phyloP scores from a whole-genome alignment of 2,329 filamentous ascomycete species.

The Fusarium bactridioides region DNA sequence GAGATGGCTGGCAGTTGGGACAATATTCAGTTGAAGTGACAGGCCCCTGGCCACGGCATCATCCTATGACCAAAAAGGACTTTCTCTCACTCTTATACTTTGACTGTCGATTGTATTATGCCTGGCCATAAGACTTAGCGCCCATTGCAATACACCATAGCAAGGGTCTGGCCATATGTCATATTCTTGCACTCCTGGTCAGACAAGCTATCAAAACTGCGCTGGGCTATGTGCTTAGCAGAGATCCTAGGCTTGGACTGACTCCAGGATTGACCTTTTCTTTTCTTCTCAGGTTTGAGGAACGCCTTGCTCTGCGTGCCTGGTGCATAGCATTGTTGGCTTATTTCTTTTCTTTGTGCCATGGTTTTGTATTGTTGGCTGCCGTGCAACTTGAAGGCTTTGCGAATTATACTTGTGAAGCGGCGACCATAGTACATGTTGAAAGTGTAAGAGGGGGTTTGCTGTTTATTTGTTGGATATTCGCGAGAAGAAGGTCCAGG shows the following conservation, averaged over 20 bases:
- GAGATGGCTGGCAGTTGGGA: accelerated
- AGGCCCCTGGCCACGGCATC: background rate
- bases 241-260: background rate
- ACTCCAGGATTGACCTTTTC: background rate
- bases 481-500: background rate
- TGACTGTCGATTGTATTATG: too few species aligned
- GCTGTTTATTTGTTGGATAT: accelerated
- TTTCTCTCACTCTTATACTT: background rate
- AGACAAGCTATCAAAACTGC: too few species aligned
- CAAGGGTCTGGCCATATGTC: too few species aligned
- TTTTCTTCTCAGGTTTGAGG: background rate
- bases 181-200: too few species aligned
- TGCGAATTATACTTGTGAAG: background rate
- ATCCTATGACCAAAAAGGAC: background rate
- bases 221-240: background rate
- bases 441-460: background rate
- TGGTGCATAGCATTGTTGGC: accelerated
- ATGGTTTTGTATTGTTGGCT: background rate
- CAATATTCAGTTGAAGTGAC: background rate
- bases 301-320: background rate
- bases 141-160: background rate
- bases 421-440: background rate
- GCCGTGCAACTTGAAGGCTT: background rate
- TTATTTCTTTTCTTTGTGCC: too few species aligned
- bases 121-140: background rate